phyloP scores from a whole-genome alignment of 2,329 filamentous ascomycete genomes.

The Penicillium digitatum region DNA sequence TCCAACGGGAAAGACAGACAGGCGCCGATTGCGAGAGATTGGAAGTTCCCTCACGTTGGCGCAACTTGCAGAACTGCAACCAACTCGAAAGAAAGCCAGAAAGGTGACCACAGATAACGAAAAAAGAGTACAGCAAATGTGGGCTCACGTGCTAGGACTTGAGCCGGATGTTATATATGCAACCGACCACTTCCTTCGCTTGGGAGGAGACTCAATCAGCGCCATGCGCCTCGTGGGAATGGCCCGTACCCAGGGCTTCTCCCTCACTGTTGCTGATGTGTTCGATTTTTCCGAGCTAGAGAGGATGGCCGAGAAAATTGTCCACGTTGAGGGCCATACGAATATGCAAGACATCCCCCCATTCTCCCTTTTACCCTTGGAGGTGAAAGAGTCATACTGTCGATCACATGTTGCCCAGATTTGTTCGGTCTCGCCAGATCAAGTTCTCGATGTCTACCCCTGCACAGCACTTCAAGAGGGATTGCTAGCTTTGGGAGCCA shows the following conservation, averaged over 20 bases:
- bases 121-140: background rate
- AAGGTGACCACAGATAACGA: background rate
- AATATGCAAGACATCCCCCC: background rate
- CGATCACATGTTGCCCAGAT: background rate
- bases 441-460: background rate
- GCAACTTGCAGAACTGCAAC: background rate
- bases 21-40: background rate
- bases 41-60: background rate
- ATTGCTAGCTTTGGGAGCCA: background rate
- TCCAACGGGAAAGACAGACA: background rate
- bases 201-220: background rate
- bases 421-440: background rate
- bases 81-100: background rate
- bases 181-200: background rate
- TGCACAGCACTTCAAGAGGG: conserved; percentile 3
- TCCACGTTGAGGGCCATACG: background rate
- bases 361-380: background rate
- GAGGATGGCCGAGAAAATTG: background rate
- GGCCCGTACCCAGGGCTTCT: background rate
- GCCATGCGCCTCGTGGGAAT: background rate
- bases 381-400: background rate
- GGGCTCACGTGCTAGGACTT: background rate
- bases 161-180: background rate
- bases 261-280: background rate
- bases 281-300: background rate